A percentile compares a stretch with the other conserved stretches of the same genome.
Conservation (phyloP, 2,329 filamentous ascomycete species). For the Achaetomium macrosporum region DNA sequence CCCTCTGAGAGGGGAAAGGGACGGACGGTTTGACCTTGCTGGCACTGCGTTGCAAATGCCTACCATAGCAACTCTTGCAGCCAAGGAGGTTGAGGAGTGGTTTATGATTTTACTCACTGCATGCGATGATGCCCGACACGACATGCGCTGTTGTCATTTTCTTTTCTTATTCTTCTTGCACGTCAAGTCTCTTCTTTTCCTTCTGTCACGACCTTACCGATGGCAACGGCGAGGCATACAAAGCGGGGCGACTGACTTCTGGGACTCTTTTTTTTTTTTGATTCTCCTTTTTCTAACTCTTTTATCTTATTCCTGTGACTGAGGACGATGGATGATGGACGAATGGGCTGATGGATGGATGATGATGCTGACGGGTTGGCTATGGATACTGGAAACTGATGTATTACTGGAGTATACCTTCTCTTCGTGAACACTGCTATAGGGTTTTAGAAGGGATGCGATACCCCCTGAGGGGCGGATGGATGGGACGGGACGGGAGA, state of each 20-base stretch:
- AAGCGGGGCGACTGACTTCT: slow-evolving; percentile 14
- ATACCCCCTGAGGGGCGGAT: slow-evolving; percentile 15
- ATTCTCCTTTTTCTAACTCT: slow-evolving; percentile 11
- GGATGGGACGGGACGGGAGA: background rate
- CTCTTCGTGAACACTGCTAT: slow-evolving; percentile 17
- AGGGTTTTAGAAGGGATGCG: slow-evolving; percentile 21
- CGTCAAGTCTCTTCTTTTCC: slow-evolving; percentile 11
- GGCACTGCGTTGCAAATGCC: background rate
- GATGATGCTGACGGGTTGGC: slow-evolving; percentile 10
- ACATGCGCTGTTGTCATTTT: slow-evolving; percentile 11
- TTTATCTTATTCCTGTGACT: background rate
- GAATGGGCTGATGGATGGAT: slow-evolving; percentile 1
- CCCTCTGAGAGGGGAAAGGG: slow-evolving; percentile 52
- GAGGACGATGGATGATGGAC: background rate
- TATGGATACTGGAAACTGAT: slow-evolving; percentile 11
- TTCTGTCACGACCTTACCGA: slow-evolving; percentile 12
- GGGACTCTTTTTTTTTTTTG: slow-evolving; percentile 17
- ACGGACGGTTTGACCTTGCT: background rate
- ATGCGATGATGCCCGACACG: slow-evolving; percentile 25
- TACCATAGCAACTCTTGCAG: background rate
- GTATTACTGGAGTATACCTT: slow-evolving; percentile 17
- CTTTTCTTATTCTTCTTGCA: slow-evolving; percentile 5
- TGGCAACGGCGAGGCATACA: slow-evolving; percentile 13
- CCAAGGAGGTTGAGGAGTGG: background rate
- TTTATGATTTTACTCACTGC: slow-evolving; percentile 16